Evolutionary conservation across 164 flowering plant genomes (phyloP), one percentile per base, ranked within the genome.

Genomic region (Santalum album): DNA sequence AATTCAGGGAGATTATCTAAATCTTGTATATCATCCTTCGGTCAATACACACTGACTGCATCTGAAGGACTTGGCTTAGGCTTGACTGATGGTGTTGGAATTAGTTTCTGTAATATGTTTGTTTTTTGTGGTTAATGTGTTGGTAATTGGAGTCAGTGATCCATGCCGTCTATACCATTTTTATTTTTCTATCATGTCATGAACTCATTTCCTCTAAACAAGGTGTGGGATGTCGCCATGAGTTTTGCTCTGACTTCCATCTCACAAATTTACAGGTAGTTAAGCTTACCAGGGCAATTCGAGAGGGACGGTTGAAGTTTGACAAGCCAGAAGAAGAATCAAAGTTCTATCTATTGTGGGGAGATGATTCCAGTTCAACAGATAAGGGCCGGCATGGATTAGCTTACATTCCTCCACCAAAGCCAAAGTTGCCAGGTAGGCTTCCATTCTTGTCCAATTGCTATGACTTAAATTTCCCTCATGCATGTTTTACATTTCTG

Each of bases 351-450:
- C 64, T 54, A 12, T 60, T 94, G 63, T 94, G 99, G 99, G 88
- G 78, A 39, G 89, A 82, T 69, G 96, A 90, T 69, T 75, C 90
- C 12, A 72, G 66, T 51, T 51, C 79, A 21, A 51, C 60, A n/a
- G 88, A 78, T 15, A 81, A 71, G 62, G 44, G 75, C 49, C 58
- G 59, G 10, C 85, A 74, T 42, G 78, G 82, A 35, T 60, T 81
- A 59, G 69, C 81, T 54, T 80, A 79, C 63, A 84, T 92, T 58
- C 95, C 96, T 54, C 73, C 99, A 18, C 96, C 99, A 49, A 92
- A 89, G 66, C 70, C 83, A 52, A 89, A 87, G 54, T 45, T 89
- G 63, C 83, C 96, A 55, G 99, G 99, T 89, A 23, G 52, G 27
- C 35, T 21, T 49, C 7, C 10, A 3, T 45, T 27, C 35, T 51